Percentiles rank a stretch among this genome's conserved stretches.
Evolutionary conservation across 805 yeast genomes (phyloP).

Genomic region (Cyberlindnera mycetangii): DNA sequence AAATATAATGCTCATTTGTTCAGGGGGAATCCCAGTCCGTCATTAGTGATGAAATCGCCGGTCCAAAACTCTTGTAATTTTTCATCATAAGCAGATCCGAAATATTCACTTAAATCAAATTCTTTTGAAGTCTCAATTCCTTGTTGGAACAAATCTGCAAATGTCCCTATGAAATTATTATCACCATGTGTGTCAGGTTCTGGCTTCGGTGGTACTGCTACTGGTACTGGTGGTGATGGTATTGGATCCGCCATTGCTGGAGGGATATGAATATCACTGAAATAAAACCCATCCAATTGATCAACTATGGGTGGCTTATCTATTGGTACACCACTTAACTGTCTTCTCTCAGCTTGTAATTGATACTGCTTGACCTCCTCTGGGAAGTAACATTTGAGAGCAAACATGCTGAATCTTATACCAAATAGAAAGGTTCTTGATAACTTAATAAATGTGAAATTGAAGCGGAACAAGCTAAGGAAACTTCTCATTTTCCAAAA

Average conservation of each 20-base stretch:
- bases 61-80: slow-evolving; percentile 2
- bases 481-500: neutral
- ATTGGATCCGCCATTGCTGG: too few species aligned
- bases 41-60: neutral
- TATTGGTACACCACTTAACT: too few species aligned
- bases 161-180: slow-evolving; percentile 5
- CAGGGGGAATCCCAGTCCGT: neutral
- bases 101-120: slow-evolving; percentile 6
- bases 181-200: neutral
- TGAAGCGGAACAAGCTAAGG: neutral
- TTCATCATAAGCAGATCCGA: slow-evolving; percentile 6
- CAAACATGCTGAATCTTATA: neutral
- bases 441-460: slow-evolving; percentile 1
- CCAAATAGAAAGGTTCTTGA: slow-evolving; percentile 2
- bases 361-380: slow-evolving; percentile 1
- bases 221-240: too few species aligned
- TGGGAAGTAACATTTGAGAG: slow-evolving; percentile 1
- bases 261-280: too few species aligned
- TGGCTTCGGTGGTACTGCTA: neutral
- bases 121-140: slow-evolving; percentile 3
- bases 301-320: too few species aligned
- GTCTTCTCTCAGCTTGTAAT: neutral
- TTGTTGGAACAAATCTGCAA: slow-evolving; percentile 5
- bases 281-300: too few species aligned
- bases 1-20: neutral